Evolutionary conservation across 1,284 basidiomycete species (phyloP).

Genomic region (Quambalaria eucalypti): DNA sequence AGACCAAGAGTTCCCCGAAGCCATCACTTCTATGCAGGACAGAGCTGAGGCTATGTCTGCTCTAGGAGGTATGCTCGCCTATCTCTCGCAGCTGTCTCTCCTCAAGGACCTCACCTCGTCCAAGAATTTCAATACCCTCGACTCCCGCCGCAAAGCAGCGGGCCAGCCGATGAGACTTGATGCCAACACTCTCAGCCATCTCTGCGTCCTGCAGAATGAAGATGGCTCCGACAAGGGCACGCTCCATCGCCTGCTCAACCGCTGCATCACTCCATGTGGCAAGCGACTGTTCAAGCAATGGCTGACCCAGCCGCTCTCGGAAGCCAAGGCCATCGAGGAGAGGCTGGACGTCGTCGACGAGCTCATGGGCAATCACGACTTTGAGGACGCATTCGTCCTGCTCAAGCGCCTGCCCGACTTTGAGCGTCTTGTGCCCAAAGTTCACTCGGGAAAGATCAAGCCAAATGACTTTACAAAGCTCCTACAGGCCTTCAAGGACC

Average conservation of each 20-base stretch:
- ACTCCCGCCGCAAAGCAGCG: slow-evolving; percentile 22
- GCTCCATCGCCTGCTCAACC: slow-evolving; percentile 42
- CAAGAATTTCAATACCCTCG: slow-evolving; percentile 41
- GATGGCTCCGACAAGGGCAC: slow-evolving; percentile 42
- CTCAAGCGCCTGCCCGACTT: slow-evolving; percentile 40
- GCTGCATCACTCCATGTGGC: slow-evolving; percentile 43
- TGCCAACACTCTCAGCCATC: slow-evolving; percentile 41
- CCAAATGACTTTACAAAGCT: slow-evolving; percentile 41
- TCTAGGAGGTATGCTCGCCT: slow-evolving; percentile 40
- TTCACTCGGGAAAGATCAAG: slow-evolving; percentile 40
- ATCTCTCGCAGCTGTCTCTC: slow-evolving; percentile 40
- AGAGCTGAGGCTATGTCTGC: slow-evolving; percentile 30
- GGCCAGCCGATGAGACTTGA: slow-evolving; percentile 27
- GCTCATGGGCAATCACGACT: slow-evolving; percentile 21
- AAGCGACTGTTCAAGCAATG: slow-evolving; percentile 45
- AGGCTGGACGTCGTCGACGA: slow-evolving; percentile 44
- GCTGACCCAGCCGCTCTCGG: slow-evolving; percentile 38
- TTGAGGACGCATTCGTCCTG: slow-evolving; percentile 29
- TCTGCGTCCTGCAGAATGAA: slow-evolving; percentile 44
- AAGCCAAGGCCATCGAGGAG: slow-evolving; percentile 27
- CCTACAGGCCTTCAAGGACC: slow-evolving; percentile 26
- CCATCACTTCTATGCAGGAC: slow-evolving; percentile 29
- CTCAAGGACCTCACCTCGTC: slow-evolving; percentile 41
- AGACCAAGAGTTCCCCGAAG: slow-evolving; percentile 23
- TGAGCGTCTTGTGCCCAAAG: slow-evolving; percentile 40